phyloP scores from a whole-genome alignment of 345 rosid genomes.

The Gynandropsis gynandra region DNA sequence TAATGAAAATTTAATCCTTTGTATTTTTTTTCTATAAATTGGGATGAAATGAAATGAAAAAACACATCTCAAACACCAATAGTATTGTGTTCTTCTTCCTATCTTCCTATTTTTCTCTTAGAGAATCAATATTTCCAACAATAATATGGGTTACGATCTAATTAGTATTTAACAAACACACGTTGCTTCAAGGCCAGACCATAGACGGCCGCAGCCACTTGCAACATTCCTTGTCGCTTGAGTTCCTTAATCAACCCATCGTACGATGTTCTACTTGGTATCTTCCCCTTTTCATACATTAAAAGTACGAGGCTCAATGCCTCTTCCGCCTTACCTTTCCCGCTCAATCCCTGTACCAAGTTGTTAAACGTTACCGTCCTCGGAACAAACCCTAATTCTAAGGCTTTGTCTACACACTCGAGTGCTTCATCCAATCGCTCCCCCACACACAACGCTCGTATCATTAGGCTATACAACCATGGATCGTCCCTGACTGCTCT shows the following conservation, averaged over 20 bases:
- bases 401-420: conserved; percentile 25
- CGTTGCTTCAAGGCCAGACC: conserved; percentile 56
- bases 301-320: conserved; percentile 35
- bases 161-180: no score
- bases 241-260: conserved; percentile 40
- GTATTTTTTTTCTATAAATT: no score
- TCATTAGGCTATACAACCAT: conserved; percentile 26
- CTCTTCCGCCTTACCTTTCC: conserved; percentile 31
- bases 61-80: no score
- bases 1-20: no score
- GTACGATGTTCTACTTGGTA: conserved; percentile 31
- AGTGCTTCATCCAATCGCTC: conserved; percentile 35
- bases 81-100: no score
- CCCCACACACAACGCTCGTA: conserved; percentile 33
- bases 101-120: no score
- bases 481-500: conserved; percentile 12
- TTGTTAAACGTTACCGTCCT: conserved; percentile 31
- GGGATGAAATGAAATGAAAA: no score
- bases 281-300: conserved; percentile 29
- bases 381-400: conserved; percentile 31
- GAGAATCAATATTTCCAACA: no score
- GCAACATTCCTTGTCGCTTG: conserved; percentile 27
- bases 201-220: conserved; percentile 34
- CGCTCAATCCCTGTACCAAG: conserved; percentile 38
- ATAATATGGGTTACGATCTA: no score